Percentiles rank a stretch among this genome's conserved stretches.
Conservation (phyloP, 306 rosid species). For the Dalbergia oliveri region DNA sequence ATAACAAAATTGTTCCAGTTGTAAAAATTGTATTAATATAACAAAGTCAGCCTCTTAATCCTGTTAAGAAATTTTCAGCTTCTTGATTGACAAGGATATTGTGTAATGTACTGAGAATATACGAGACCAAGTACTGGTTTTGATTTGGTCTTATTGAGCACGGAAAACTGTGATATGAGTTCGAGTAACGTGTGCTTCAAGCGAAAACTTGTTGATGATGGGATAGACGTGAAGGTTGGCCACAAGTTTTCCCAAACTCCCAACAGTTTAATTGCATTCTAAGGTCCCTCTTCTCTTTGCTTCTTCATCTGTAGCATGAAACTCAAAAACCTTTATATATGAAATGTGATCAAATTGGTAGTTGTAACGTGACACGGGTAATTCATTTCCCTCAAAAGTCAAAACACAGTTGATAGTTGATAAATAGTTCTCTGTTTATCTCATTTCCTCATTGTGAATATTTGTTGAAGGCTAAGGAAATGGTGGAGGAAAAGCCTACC, state of each 20-base stretch:
- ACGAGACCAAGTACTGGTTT: background rate
- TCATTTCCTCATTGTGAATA: slow-evolving; percentile 26
- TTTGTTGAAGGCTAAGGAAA: slow-evolving; percentile 46
- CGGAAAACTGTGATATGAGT: slow-evolving; percentile 51
- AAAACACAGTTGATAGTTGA: slow-evolving; percentile 27
- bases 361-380: slow-evolving; percentile 8
- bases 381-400: slow-evolving; percentile 22
- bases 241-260: slow-evolving; percentile 78
- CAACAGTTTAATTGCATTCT: slow-evolving; percentile 57
- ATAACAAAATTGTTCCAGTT: background rate
- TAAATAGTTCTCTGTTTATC: background rate
- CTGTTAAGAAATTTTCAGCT: slow-evolving; percentile 10
- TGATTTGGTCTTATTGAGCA: slow-evolving; percentile 41
- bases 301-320: slow-evolving; percentile 37
- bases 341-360: slow-evolving; percentile 8
- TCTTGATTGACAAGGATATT: slow-evolving; percentile 25
- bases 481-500: slow-evolving; percentile 62
- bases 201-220: slow-evolving; percentile 56
- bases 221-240: slow-evolving; percentile 57
- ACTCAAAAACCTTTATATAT: slow-evolving; percentile 49
- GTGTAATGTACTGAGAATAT: background rate
- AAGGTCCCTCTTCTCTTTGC: slow-evolving; percentile 56
- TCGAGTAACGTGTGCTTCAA: slow-evolving; percentile 70
- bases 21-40: background rate
- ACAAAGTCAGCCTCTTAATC: slow-evolving; percentile 29